Evolutionary conservation across 1,284 basidiomycete species (phyloP).

Genomic region (Tilletia setariae): DNA sequence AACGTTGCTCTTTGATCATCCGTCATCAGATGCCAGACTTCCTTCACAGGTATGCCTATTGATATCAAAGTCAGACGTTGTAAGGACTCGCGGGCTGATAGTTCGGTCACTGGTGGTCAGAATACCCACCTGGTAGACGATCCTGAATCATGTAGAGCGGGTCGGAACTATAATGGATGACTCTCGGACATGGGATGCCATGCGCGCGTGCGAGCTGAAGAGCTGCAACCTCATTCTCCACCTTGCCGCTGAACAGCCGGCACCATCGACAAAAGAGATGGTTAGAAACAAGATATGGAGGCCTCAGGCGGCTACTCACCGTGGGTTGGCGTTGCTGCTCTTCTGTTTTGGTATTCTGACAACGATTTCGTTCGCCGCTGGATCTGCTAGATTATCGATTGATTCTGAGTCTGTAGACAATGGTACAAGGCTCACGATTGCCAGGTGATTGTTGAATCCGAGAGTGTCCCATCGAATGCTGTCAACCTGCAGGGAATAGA

Average conservation of each 20-base stretch:
- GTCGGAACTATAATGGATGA: neutral
- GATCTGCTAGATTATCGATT: neutral
- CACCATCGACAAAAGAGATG: too few species aligned
- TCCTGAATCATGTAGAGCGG: constrained; percentile 5
- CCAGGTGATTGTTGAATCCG: constrained; percentile 1
- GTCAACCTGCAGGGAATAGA: neutral
- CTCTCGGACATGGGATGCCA: neutral
- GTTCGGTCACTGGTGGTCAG: too few species aligned
- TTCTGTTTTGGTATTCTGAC: neutral
- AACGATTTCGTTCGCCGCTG: neutral
- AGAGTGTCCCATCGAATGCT: neutral
- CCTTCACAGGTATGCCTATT: neutral
- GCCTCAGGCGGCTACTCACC: neutral
- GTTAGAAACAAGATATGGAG: too few species aligned
- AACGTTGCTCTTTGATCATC: neutral
- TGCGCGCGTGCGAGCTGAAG: neutral
- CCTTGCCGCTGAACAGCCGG: neutral
- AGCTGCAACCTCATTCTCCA: constrained; percentile 3
- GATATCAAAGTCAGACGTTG: neutral
- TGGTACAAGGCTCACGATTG: neutral
- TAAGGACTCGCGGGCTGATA: too few species aligned
- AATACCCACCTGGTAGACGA: neutral
- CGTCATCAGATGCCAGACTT: neutral
- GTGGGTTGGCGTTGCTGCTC: neutral
- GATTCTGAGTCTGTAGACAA: neutral